phyloP scores from a whole-genome alignment of 2,329 filamentous ascomycete species.

The Aspergillus pseudoviridinutans region DNA sequence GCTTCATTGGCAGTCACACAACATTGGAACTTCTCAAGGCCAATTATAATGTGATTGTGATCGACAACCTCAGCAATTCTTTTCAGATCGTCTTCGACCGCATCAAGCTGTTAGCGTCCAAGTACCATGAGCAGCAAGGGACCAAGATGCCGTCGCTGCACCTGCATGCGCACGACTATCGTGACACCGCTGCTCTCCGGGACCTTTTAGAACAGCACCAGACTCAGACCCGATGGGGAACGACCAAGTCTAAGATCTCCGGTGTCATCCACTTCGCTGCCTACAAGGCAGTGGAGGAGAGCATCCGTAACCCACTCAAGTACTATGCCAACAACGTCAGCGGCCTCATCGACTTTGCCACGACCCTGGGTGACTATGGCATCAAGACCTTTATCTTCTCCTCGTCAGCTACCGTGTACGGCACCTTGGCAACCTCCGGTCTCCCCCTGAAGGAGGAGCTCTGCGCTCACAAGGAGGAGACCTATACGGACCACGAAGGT shows the following conservation, averaged over 20 bases:
- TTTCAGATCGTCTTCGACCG: slow-evolving; percentile 34
- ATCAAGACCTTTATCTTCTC: slow-evolving; percentile 67
- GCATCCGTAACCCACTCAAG: slow-evolving; percentile 55
- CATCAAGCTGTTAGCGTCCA: slow-evolving; percentile 30
- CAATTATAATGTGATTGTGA: slow-evolving; percentile 39
- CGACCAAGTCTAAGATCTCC: slow-evolving; percentile 48
- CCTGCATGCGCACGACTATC: slow-evolving; percentile 49
- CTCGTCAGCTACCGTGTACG: slow-evolving; percentile 65
- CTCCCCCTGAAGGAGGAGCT: slow-evolving; percentile 54
- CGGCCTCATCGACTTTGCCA: slow-evolving; percentile 58
- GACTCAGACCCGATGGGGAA: slow-evolving; percentile 28
- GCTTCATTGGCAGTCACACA: slow-evolving; percentile 43
- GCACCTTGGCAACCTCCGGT: slow-evolving; percentile 50
- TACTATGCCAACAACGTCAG: slow-evolving; percentile 68
- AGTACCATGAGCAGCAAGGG: slow-evolving; percentile 36
- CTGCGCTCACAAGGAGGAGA: slow-evolving; percentile 50
- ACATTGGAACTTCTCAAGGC: slow-evolving; percentile 40
- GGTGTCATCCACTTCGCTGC: slow-evolving; percentile 69
- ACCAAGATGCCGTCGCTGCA: slow-evolving; percentile 43
- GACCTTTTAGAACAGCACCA: slow-evolving; percentile 43
- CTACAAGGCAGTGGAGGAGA: slow-evolving; percentile 63
- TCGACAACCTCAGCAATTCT: slow-evolving; percentile 41
- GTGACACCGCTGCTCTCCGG: slow-evolving; percentile 40
- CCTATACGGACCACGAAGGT: slow-evolving; percentile 43
- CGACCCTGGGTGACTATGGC: slow-evolving; percentile 53